phyloP scores from a whole-genome alignment of 139 green algal species.

The Volvox reticuliferus region DNA sequence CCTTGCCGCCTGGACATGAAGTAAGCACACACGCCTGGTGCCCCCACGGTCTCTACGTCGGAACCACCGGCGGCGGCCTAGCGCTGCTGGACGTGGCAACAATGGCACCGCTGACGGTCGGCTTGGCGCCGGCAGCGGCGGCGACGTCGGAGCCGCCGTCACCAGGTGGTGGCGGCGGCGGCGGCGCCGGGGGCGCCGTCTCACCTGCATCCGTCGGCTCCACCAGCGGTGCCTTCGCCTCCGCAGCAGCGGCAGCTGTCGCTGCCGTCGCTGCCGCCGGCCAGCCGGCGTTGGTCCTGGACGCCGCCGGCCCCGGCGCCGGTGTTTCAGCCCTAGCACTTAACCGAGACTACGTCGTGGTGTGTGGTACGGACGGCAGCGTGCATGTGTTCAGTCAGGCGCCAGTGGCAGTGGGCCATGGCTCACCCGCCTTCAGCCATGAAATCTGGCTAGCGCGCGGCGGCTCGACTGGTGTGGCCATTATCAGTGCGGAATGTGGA shows the following conservation, averaged over 20 bases:
- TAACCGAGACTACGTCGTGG: constrained; percentile 48
- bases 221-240: not conserved
- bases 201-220: not conserved
- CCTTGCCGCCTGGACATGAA: constrained; percentile 14
- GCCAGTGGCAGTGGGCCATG: not conserved
- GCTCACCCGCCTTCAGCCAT: constrained; percentile 34
- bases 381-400: constrained; percentile 10
- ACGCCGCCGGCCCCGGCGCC: not conserved
- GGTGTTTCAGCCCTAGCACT: constrained; percentile 32
- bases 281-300: constrained; percentile 8
- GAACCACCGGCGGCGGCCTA: constrained; percentile 40
- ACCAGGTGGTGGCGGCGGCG: not conserved
- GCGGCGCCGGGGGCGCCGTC: not conserved
- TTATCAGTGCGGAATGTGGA: not conserved
- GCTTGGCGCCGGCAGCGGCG: not conserved
- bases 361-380: constrained; percentile 30
- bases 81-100: constrained; percentile 40
- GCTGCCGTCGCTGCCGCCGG: not conserved
- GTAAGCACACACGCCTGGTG: constrained; percentile 42
- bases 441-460: constrained; percentile 37
- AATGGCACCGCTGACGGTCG: constrained; percentile 6
- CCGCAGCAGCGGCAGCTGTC: too few relatives aligned
- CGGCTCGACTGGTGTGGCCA: constrained; percentile 11
- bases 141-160: not conserved
- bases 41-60: constrained; percentile 48